Evolutionary conservation across 1,284 basidiomycete genomes (phyloP), one percentile per base, ranked within the genome.

Genomic region (Thelephora terrestris): DNA sequence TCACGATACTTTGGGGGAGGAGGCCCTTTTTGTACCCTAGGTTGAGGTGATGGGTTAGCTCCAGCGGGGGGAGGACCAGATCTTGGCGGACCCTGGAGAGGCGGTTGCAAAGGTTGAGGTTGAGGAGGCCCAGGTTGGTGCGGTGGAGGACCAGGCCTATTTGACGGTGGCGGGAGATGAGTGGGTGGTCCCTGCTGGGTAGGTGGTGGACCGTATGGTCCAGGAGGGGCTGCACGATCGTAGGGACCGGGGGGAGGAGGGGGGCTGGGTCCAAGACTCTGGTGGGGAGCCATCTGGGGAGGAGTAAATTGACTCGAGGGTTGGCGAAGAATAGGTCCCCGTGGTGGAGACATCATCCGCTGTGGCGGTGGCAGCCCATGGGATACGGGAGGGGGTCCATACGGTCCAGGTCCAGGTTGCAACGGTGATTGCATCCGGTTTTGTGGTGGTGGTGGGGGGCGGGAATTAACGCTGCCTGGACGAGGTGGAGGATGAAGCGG

Each of bases 1-100:
- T 66, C 58, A 91, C 91, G 91, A 68, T 94, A 93, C 68, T 92
- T 91, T 20, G 87, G 80, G 12, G 74, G 72, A 7, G 79, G 72
- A 18, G 78, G 81, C 35, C 71, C 74, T 51, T 57, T 60, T 57
- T 57, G 60, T 38, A 64, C 59, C 2, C 63, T 62, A 5, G 61
- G 57, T 17, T 63, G 64, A 1, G 68, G 53, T 14, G 58, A 39
- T 4, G 58, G 53, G 3, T 53, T 45, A n/a, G 54, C 32, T 59
- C 69, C 71, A 32, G 66, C 60, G 2, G 64, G 68, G 42, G 74
- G 69, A 43, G 71, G 72, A 37, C 61, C 60, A 25, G 59, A 50
- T 17, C 57, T 53, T 10, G 52, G 50, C 14, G 48, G 52, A 5
- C 60, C 60, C 7, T 49, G 57, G n/a, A 54, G 50, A 35, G 46